Conservation (phyloP, 2,329 filamentous ascomycete species). For the Aspergillus quadricinctus region DNA sequence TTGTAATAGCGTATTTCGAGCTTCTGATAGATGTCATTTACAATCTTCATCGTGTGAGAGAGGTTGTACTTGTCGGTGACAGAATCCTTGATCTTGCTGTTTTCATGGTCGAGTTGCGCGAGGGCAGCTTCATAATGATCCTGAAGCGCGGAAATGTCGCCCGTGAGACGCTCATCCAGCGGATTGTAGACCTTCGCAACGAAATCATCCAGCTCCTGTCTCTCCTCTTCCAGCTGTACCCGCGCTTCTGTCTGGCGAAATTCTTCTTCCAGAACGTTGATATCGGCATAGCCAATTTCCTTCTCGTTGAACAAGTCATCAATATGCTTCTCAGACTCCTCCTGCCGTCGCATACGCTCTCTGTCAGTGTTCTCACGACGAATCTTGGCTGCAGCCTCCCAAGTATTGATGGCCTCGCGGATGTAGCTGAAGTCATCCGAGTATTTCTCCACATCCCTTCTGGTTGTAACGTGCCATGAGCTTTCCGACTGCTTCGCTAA, state of each 20-base stretch:
- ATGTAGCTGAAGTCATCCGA: slow-evolving; percentile 44
- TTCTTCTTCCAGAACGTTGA: slow-evolving; percentile 51
- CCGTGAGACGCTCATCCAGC: slow-evolving; percentile 46
- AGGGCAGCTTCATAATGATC: slow-evolving; percentile 44
- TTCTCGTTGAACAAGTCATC: slow-evolving; percentile 53
- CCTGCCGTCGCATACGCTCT: slow-evolving; percentile 47
- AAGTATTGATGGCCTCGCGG: slow-evolving; percentile 36
- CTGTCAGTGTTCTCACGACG: slow-evolving; percentile 45
- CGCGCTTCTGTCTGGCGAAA: slow-evolving; percentile 51
- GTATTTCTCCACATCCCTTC: slow-evolving; percentile 31
- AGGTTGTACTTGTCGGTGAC: slow-evolving; percentile 30
- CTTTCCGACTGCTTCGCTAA: slow-evolving; percentile 31
- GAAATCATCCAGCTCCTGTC: slow-evolving; percentile 49
- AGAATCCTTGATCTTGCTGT: slow-evolving; percentile 31
- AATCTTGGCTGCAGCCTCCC: slow-evolving; percentile 44
- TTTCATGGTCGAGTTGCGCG: slow-evolving; percentile 38
- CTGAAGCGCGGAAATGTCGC: slow-evolving; percentile 47
- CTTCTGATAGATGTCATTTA: slow-evolving; percentile 44
- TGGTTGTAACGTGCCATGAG: slow-evolving; percentile 29
- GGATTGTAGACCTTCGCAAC: slow-evolving; percentile 48
- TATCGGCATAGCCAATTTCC: slow-evolving; percentile 56
- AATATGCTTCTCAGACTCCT: slow-evolving; percentile 50
- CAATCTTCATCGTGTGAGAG: slow-evolving; percentile 43
- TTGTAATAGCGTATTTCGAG: slow-evolving; percentile 49
- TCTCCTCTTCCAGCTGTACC: slow-evolving; percentile 50